Conservation (phyloP, 2,329 filamentous ascomycete species). For the Calonectria pseudoturangicola region DNA sequence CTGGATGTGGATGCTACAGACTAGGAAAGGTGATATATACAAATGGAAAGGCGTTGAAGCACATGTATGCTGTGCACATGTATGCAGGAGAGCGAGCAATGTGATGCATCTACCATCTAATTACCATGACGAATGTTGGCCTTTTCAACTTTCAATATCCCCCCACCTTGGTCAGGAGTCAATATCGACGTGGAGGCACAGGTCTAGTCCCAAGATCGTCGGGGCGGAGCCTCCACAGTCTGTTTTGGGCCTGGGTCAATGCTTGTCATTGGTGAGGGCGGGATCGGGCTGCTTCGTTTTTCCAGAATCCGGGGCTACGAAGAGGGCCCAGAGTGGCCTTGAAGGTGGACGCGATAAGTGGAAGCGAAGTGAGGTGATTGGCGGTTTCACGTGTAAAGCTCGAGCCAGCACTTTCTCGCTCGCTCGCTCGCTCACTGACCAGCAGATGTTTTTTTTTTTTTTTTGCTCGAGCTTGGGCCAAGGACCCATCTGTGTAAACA, state of each 20-base stretch:
- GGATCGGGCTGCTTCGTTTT: slow-evolving; percentile 26
- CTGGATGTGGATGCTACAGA: background rate
- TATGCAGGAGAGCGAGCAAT: slow-evolving; percentile 6
- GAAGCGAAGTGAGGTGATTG: slow-evolving; percentile 28
- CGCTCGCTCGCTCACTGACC: background rate
- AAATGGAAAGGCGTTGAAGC: background rate
- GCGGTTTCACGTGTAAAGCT: slow-evolving; percentile 47
- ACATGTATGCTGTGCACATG: background rate
- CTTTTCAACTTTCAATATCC: background rate
- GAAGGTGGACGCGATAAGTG: slow-evolving; percentile 17
- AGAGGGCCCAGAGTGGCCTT: slow-evolving; percentile 15
- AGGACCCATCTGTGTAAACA: slow-evolving; percentile 22
- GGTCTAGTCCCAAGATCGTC: slow-evolving; percentile 3
- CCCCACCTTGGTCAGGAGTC: slow-evolving; percentile 24
- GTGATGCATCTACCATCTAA: slow-evolving; percentile 15
- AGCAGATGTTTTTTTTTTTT: slow-evolving; percentile 5
- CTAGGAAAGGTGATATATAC: background rate
- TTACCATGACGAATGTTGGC: slow-evolving; percentile 11
- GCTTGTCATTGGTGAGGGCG: slow-evolving; percentile 1
- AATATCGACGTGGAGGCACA: slow-evolving; percentile 2
- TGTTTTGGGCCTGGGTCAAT: slow-evolving; percentile 20
- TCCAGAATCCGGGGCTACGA: slow-evolving; percentile 21
- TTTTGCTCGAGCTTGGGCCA: background rate
- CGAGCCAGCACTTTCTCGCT: background rate
- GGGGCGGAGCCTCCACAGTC: slow-evolving; percentile 20